These are phyloP conservation scores for Aphanomyces astaci DNA, from an alignment of 352 stramenopile genomes.

Conservation along the genomic window DNA sequence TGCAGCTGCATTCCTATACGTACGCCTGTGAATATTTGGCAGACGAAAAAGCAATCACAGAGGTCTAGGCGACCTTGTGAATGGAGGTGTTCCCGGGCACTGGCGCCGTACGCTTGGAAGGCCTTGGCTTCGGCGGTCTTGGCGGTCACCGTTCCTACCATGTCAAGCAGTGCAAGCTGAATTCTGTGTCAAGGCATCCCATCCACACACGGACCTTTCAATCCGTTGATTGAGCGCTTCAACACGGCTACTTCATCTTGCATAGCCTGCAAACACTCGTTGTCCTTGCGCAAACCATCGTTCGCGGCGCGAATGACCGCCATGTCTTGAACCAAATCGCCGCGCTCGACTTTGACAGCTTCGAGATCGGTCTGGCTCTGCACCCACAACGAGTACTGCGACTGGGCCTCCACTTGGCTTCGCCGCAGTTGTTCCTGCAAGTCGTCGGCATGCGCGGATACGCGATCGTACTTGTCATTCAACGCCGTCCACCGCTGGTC, in stretches of 20 bases:
- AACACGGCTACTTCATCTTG: slow-evolving; percentile 53
- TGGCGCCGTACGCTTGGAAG: slow-evolving; percentile 59
- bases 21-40: too few species aligned
- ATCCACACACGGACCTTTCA: slow-evolving; percentile 38
- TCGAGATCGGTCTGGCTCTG: slow-evolving; percentile 45
- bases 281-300: slow-evolving; percentile 5
- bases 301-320: neutral
- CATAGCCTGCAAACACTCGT: slow-evolving; percentile 30
- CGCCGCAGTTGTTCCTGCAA: slow-evolving; percentile 48
- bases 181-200: neutral
- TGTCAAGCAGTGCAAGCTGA: neutral
- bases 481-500: slow-evolving; percentile 48
- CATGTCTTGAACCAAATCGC: neutral
- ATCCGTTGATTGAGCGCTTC: slow-evolving; percentile 56
- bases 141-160: slow-evolving; percentile 36
- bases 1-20: neutral
- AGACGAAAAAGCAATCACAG: neutral
- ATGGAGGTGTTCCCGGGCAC: slow-evolving; percentile 54
- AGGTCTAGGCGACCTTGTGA: slow-evolving; percentile 26
- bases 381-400: slow-evolving; percentile 45
- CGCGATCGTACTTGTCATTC: slow-evolving; percentile 43
- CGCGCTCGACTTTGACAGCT: slow-evolving; percentile 33
- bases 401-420: slow-evolving; percentile 34
- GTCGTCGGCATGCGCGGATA: slow-evolving; percentile 47
- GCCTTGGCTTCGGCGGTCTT: slow-evolving; percentile 62